phyloP scores from a whole-genome alignment of 2,329 filamentous ascomycete genomes.

The Hysterium pulicare region DNA sequence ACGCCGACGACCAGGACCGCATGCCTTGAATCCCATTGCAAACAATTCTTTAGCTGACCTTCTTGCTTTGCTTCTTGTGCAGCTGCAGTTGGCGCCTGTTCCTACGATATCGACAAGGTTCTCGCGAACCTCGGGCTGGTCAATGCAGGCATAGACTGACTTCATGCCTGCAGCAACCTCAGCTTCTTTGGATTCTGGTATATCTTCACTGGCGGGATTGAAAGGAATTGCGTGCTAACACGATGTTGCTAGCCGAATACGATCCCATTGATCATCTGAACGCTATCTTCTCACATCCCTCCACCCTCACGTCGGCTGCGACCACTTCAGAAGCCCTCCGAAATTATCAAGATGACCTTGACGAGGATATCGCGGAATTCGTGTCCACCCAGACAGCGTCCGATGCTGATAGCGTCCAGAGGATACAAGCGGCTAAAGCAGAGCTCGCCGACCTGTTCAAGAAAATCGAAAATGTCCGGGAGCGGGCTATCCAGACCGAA shows the following conservation, averaged over 20 bases:
- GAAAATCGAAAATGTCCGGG: conserved; percentile 90
- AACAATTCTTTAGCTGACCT: background rate
- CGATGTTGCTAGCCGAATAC: conserved; percentile 65
- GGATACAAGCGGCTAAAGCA: conserved; percentile 85
- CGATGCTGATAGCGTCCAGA: conserved; percentile 80
- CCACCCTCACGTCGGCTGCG: conserved; percentile 73
- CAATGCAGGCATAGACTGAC: conserved; percentile 33
- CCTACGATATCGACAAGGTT: conserved; percentile 18
- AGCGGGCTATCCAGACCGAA: conserved; percentile 86
- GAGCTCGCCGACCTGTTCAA: conserved; percentile 88
- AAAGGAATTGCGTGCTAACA: conserved; percentile 20
- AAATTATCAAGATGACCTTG: conserved; percentile 76
- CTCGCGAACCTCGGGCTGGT: conserved; percentile 25
- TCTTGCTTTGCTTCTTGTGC: background rate
- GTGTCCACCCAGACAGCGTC: conserved; percentile 75
- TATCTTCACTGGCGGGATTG: conserved; percentile 3
- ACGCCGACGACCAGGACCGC: background rate
- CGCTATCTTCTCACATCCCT: conserved; percentile 85
- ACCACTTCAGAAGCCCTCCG: conserved; percentile 71
- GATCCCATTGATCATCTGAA: conserved; percentile 92
- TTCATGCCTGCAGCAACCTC: conserved; percentile 34
- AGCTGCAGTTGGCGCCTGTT: background rate
- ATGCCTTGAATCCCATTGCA: background rate
- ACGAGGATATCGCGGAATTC: conserved; percentile 70
- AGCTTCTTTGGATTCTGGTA: conserved; percentile 39